Evolutionary conservation across 23 red algal species (phyloP), one percentile per base, ranked within the genome.

Genomic region (Gracilariopsis chorda): DNA sequence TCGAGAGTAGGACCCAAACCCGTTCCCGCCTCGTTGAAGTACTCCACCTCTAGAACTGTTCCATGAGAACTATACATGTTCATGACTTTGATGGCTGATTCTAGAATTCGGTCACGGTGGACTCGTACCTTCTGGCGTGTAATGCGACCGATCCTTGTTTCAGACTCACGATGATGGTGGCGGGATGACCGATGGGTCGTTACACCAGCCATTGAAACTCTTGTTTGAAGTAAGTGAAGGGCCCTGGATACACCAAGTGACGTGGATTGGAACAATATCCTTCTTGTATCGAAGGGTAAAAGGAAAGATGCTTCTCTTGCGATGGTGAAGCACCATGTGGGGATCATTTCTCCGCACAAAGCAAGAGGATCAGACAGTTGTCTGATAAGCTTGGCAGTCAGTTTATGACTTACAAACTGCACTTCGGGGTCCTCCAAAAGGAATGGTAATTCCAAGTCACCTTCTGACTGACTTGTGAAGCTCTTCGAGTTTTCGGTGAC

Each of bases 1-100:
- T 99, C 97, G 9, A 99, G 87, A 41, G 97, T 99, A 28, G 97
- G 97, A 23, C 97, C 97, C 43, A 99, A 57, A 61, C 97, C 97
- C 27, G 93, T 99, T 2, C 97, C 97, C 27, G 82, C 97, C 77
- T 99, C 97, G 47, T 95, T 73, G 57, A 94, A 96, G 80, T 94
- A 99, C 48, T 99, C 90, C 2, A 99, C 91, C 78, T 99, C 97
- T 27, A 99, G 57, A 19, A 99, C 79, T 46, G 79, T 95, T 24
- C 77, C 82, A 63, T 99, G 90, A 51, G 80, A 57, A 48, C 77
- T 70, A 77, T 95, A 99, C 75, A 93, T 86, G 21, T 92, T 90
- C 93, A 99, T 95, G 2, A 96, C 90, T 60, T 90, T 82, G 47
- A 94, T 70, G 19, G 92, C 97, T 35, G 93, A 96, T 37, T 96